Percentiles rank a stretch among this genome's conserved stretches.
phyloP scores from a whole-genome alignment of 23 red algal species.

The Gracilariopsis chorda region DNA sequence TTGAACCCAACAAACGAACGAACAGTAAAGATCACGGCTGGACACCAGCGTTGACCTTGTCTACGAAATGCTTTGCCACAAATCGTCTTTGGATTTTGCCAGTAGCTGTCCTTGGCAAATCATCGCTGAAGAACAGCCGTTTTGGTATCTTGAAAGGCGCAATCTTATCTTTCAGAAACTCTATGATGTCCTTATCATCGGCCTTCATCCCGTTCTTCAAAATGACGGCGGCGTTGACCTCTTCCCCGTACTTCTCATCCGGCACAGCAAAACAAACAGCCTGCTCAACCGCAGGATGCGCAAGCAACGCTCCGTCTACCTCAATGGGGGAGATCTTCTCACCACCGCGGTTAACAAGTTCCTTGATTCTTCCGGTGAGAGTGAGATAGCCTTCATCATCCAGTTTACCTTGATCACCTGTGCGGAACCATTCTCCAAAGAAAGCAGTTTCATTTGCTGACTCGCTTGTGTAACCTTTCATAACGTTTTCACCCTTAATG shows the following conservation, averaged over 20 bases:
- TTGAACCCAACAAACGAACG: too few species aligned
- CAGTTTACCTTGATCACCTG: conserved; percentile 88
- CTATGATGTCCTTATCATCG: conserved; percentile 48
- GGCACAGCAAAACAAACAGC: conserved; percentile 89
- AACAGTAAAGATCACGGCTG: too few species aligned
- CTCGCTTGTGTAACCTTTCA: conserved; percentile 78
- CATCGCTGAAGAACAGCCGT: conserved; percentile 71
- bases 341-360: conserved; percentile 96
- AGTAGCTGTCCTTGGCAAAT: conserved; percentile 75
- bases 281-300: conserved; percentile 71
- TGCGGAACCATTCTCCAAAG: conserved; percentile 90
- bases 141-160: conserved; percentile 88
- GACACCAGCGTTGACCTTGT: conserved; percentile 29
- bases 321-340: conserved; percentile 96
- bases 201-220: conserved; percentile 37
- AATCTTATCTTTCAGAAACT: conserved; percentile 51
- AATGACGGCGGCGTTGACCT: conserved; percentile 86
- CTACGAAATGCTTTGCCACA: conserved; percentile 70
- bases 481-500: conserved; percentile 85
- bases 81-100: conserved; percentile 88
- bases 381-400: conserved; percentile 88
- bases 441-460: conserved; percentile 81
- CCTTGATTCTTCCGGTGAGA: conserved; percentile 90
- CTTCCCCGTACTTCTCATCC: conserved; percentile 94
- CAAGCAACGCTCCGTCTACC: conserved; percentile 75